Percentiles rank a stretch among this genome's conserved stretches.
Conservation (phyloP, 129 eudicot species). For the Flaveria bidentis region DNA sequence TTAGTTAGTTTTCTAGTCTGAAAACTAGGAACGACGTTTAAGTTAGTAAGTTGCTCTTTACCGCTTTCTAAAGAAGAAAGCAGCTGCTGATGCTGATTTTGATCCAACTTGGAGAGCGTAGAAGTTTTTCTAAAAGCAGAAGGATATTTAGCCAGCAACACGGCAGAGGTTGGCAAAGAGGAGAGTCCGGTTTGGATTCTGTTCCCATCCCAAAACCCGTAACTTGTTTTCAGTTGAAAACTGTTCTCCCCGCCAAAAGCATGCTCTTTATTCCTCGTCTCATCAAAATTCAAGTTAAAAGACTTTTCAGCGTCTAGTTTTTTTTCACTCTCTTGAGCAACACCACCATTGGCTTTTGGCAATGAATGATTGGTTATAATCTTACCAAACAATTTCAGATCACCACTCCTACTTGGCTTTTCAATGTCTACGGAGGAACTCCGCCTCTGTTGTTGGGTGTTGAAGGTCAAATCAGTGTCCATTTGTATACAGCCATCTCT, state of each 20-base stretch:
- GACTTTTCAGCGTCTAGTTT: neutral
- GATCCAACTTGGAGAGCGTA: conserved; percentile 40
- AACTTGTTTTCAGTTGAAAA: conserved; percentile 41
- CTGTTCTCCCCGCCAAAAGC: conserved; percentile 41
- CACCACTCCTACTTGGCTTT: conserved; percentile 53
- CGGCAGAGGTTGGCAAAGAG: conserved; percentile 65
- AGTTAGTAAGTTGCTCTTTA: conserved; percentile 13
- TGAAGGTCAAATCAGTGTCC: conserved; percentile 33
- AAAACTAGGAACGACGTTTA: conserved; percentile 37
- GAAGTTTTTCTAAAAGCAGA: conserved; percentile 56
- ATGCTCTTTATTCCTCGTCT: neutral
- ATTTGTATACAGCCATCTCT: conserved; percentile 41
- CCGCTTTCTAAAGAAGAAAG: conserved; percentile 26
- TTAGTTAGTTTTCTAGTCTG: conserved; percentile 43
- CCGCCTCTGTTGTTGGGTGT: conserved; percentile 34
- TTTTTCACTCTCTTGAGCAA: conserved; percentile 20
- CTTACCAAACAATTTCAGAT: conserved; percentile 86
- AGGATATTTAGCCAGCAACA: conserved; percentile 70
- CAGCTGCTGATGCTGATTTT: conserved; percentile 4
- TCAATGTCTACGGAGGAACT: conserved; percentile 44
- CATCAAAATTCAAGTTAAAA: conserved; percentile 27
- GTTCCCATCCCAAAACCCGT: conserved; percentile 72
- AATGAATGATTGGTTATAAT: conserved; percentile 45
- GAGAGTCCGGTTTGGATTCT: conserved; percentile 53
- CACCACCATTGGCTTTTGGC: conserved; percentile 35